A percentile compares a stretch with the other conserved stretches of the same genome.
Evolutionary conservation across 352 stramenopile genomes (phyloP).

Genomic region (Globisporangium canariense): DNA sequence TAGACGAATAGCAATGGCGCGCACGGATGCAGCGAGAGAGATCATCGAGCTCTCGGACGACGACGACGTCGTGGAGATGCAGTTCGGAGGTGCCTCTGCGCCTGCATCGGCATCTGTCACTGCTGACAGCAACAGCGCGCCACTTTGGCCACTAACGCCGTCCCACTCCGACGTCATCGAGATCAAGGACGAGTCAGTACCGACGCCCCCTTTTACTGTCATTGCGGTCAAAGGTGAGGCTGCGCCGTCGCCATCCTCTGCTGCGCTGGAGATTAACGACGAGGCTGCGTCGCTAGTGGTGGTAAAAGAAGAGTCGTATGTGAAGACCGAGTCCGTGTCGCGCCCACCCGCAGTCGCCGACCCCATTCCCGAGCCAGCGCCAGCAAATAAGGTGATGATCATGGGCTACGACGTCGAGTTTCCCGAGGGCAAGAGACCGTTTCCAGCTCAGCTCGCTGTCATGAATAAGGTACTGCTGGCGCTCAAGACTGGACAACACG

Average conservation of each 20-base stretch:
- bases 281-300: not conserved
- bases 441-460: conserved; percentile 80
- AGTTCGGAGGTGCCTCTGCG: not conserved
- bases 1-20: not conserved
- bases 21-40: not conserved
- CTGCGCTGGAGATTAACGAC: not conserved
- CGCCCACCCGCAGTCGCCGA: not conserved
- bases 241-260: not conserved
- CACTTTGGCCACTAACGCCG: not conserved
- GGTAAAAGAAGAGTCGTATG: not conserved
- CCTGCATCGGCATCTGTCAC: not conserved
- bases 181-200: conserved; percentile 3
- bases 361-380: not conserved
- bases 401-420: conserved; percentile 86
- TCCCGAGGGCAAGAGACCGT: conserved; percentile 73
- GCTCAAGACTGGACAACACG: conserved; percentile 78
- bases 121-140: not conserved
- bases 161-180: conserved; percentile 3
- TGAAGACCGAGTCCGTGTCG: not conserved
- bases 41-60: conserved; percentile 9
- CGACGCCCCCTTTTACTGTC: not conserved
- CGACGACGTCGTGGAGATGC: not conserved
- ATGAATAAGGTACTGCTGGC: conserved; percentile 86
- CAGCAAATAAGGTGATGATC: conserved; percentile 50
- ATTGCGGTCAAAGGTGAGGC: not conserved